These are phyloP conservation scores for Strigomonas culicis DNA, from an alignment of 208 protist genomes.

Conservation along the genomic window DNA sequence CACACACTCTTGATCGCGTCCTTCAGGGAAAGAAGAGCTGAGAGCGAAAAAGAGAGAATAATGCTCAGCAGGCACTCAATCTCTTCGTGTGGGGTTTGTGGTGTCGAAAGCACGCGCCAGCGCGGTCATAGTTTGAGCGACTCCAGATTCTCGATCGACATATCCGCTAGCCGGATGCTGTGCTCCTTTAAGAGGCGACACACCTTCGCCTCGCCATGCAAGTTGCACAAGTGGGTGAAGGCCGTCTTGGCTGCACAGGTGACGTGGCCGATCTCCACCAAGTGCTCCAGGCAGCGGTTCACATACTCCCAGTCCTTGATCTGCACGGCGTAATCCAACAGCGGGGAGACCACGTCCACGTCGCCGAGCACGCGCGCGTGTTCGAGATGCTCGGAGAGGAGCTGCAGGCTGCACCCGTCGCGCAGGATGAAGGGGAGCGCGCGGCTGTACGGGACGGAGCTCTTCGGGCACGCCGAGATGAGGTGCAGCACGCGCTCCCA, in stretches of 20 bases:
- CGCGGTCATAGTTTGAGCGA: slow-evolving; percentile 58
- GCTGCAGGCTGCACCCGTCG: slow-evolving; percentile 74
- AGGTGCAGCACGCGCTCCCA: slow-evolving; percentile 82
- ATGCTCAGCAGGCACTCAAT: neutral
- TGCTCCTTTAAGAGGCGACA: slow-evolving; percentile 55
- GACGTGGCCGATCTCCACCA: slow-evolving; percentile 86
- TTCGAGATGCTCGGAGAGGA: slow-evolving; percentile 82
- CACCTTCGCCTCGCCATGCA: slow-evolving; percentile 61
- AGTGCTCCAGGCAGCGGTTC: slow-evolving; percentile 66
- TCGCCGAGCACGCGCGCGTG: slow-evolving; percentile 82
- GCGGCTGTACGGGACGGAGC: slow-evolving; percentile 67
- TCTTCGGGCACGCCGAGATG: slow-evolving; percentile 85
- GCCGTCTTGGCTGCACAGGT: slow-evolving; percentile 53
- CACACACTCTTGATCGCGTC: neutral
- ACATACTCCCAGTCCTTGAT: slow-evolving; percentile 77
- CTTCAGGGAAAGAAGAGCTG: neutral
- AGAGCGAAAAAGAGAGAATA: slow-evolving; percentile 8
- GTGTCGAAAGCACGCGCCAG: neutral
- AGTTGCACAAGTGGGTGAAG: slow-evolving; percentile 67
- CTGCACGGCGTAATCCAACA: slow-evolving; percentile 73
- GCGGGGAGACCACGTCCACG: slow-evolving; percentile 78
- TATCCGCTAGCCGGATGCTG: slow-evolving; percentile 44
- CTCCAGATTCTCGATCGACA: slow-evolving; percentile 80
- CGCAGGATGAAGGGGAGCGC: slow-evolving; percentile 69
- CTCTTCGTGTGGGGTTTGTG: too few species aligned